phyloP scores from a whole-genome alignment of 116 monocot genomes.

The Zostera marina region DNA sequence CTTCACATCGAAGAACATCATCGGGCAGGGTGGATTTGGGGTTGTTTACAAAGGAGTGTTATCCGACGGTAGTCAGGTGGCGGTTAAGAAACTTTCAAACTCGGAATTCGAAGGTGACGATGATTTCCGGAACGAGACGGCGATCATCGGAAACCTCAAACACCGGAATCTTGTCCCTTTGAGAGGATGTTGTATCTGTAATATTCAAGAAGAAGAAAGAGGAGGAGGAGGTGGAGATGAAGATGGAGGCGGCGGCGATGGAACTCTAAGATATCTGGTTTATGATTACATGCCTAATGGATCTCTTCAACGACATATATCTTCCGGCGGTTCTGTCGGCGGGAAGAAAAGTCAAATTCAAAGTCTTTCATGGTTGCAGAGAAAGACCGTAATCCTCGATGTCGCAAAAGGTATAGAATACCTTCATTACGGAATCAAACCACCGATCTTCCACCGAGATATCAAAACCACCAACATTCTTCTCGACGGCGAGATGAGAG shows the following conservation, averaged over 20 bases:
- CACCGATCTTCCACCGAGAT: slow-evolving; percentile 65
- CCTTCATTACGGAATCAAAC: slow-evolving; percentile 70
- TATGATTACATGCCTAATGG: slow-evolving; percentile 78
- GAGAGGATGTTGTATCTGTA: slow-evolving; percentile 7
- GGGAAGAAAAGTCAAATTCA: no score
- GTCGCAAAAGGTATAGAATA: slow-evolving; percentile 54
- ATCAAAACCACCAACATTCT: slow-evolving; percentile 82
- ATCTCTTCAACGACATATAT: slow-evolving; percentile 44
- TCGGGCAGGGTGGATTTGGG: slow-evolving; percentile 9
- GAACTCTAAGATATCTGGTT: slow-evolving; percentile 36
- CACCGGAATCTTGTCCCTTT: slow-evolving; percentile 5
- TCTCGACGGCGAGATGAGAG: slow-evolving; percentile 51
- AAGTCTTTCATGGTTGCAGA: slow-evolving; percentile 60
- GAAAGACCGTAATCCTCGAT: slow-evolving; percentile 56
- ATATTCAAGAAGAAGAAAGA: slow-evolving; percentile 11
- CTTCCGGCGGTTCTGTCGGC: not conserved
- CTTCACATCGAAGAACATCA: slow-evolving; percentile 10
- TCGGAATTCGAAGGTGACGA: not conserved
- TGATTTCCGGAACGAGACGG: slow-evolving; percentile 4
- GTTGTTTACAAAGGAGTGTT: slow-evolving; percentile 2
- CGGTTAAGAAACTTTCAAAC: not conserved
- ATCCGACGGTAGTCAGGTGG: slow-evolving; percentile 1
- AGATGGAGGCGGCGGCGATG: slow-evolving; percentile 12
- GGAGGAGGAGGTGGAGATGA: no score
- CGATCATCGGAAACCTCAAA: not conserved